phyloP scores from a whole-genome alignment of 2,329 filamentous ascomycete species.

The Botrytis galanthina region DNA sequence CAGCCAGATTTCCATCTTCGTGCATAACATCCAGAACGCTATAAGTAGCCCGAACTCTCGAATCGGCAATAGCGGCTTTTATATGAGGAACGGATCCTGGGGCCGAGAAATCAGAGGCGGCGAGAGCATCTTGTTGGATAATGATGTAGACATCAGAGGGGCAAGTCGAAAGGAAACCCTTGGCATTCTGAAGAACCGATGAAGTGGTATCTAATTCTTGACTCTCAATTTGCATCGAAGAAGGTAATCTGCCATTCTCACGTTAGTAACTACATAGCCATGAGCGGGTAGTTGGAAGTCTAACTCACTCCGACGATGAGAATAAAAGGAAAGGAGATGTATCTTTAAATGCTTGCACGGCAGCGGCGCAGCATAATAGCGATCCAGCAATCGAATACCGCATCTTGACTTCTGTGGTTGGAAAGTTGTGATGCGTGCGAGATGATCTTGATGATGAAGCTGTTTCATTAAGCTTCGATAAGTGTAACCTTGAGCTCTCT shows the following conservation, averaged over 20 bases:
- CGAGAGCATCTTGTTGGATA: slow-evolving; percentile 72
- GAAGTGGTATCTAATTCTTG: slow-evolving; percentile 27
- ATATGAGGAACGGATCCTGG: slow-evolving; percentile 49
- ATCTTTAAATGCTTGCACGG: slow-evolving; percentile 73
- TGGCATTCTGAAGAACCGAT: slow-evolving; percentile 28
- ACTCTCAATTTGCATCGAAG: slow-evolving; percentile 24
- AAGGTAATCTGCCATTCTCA: slow-evolving; percentile 25
- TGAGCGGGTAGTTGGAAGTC: slow-evolving; percentile 1
- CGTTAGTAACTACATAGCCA: slow-evolving; percentile 8
- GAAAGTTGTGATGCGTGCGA: slow-evolving; percentile 15
- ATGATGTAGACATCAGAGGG: slow-evolving; percentile 75
- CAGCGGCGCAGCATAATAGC: slow-evolving; percentile 54
- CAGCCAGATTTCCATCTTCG: slow-evolving; percentile 42
- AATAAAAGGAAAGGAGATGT: slow-evolving; percentile 88
- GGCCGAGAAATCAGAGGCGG: slow-evolving; percentile 63
- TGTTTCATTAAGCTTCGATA: slow-evolving; percentile 21
- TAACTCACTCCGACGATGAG: slow-evolving; percentile 53
- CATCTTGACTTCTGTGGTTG: slow-evolving; percentile 45
- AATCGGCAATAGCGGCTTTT: slow-evolving; percentile 39
- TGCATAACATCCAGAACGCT: slow-evolving; percentile 56
- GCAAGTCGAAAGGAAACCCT: slow-evolving; percentile 60
- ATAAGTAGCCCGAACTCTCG: slow-evolving; percentile 25
- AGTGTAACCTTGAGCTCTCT: slow-evolving; percentile 11
- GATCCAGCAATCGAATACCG: slow-evolving; percentile 50
- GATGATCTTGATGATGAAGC: slow-evolving; percentile 3